A percentile compares a stretch with the other conserved stretches of the same genome.
These are phyloP conservation scores for Nothophaeocryptopus gaeumannii DNA, from an alignment of 2,329 filamentous ascomycete genomes.

Conservation along the genomic window DNA sequence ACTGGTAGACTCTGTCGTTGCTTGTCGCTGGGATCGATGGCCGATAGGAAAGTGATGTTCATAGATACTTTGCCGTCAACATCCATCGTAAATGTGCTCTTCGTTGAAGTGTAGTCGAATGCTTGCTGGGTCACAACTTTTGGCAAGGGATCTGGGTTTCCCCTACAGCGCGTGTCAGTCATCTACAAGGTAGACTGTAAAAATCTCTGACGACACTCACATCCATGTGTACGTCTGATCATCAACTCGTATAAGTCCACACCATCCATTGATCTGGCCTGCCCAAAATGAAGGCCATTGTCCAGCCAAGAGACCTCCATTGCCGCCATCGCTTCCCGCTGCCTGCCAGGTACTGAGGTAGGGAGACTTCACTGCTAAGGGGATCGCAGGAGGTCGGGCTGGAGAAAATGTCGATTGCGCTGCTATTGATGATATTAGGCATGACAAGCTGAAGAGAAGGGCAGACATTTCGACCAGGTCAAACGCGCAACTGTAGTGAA, in stretches of 20 bases:
- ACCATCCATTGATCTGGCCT: slow-evolving; percentile 61
- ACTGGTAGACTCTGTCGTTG: slow-evolving; percentile 66
- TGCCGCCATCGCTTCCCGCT: slow-evolving; percentile 57
- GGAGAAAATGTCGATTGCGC: slow-evolving; percentile 59
- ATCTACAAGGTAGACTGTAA: not conserved
- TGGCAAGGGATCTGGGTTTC: slow-evolving; percentile 47
- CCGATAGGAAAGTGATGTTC: slow-evolving; percentile 68
- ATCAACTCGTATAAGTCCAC: slow-evolving; percentile 68
- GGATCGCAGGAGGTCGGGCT: slow-evolving; percentile 64
- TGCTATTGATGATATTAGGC: slow-evolving; percentile 17
- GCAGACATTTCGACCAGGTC: slow-evolving; percentile 13
- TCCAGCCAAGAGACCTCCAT: slow-evolving; percentile 66
- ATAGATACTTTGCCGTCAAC: slow-evolving; percentile 61
- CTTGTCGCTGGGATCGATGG: slow-evolving; percentile 64
- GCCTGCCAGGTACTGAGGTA: slow-evolving; percentile 71
- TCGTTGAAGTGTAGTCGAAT: slow-evolving; percentile 69
- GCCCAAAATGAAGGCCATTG: slow-evolving; percentile 66
- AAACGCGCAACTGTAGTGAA: slow-evolving; percentile 3
- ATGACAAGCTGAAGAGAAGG: slow-evolving; percentile 13
- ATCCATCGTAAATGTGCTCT: slow-evolving; percentile 66
- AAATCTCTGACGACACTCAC: slow-evolving; percentile 25
- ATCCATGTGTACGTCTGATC: slow-evolving; percentile 64
- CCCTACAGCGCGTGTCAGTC: slow-evolving; percentile 34
- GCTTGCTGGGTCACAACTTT: slow-evolving; percentile 58
- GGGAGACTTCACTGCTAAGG: slow-evolving; percentile 70